Conservation (phyloP, 164 flowering plant species). For the Tetrastigma voinierianum region DNA sequence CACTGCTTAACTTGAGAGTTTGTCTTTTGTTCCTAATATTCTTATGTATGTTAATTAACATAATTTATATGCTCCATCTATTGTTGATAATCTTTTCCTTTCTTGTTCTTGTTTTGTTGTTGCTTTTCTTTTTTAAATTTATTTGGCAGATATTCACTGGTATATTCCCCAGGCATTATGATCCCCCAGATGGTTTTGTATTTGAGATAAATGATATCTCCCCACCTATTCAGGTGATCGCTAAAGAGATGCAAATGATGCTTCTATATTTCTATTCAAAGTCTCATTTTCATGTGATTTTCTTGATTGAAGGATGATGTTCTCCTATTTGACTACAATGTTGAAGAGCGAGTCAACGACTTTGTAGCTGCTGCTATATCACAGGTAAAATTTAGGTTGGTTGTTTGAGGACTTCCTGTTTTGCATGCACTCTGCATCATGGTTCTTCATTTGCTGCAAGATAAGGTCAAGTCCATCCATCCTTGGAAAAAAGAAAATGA, state of each 20-base stretch:
- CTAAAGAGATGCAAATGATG: neutral
- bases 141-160: conserved; percentile 50
- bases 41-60: neutral
- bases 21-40: neutral
- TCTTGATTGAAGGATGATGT: conserved; percentile 52
- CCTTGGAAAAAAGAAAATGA: neutral
- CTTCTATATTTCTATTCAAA: conserved; percentile 1
- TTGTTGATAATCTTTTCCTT: conserved; percentile 2
- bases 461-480: neutral
- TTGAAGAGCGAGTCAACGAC: conserved; percentile 82
- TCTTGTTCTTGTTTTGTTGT: neutral
- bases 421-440: neutral
- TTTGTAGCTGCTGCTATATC: conserved; percentile 84
- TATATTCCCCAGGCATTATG: conserved; percentile 56
- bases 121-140: neutral
- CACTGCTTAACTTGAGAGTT: neutral
- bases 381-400: conserved; percentile 47
- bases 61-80: neutral
- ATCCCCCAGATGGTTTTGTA: conserved; percentile 59
- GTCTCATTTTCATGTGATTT: conserved; percentile 8
- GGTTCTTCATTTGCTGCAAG: neutral
- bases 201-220: conserved; percentile 62
- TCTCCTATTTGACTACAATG: conserved; percentile 86
- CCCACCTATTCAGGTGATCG: conserved; percentile 49
- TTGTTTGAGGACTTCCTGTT: neutral